Evolutionary conservation across 2,329 filamentous ascomycete genomes (phyloP).

Genomic region (Dichotomopilus funicola): DNA sequence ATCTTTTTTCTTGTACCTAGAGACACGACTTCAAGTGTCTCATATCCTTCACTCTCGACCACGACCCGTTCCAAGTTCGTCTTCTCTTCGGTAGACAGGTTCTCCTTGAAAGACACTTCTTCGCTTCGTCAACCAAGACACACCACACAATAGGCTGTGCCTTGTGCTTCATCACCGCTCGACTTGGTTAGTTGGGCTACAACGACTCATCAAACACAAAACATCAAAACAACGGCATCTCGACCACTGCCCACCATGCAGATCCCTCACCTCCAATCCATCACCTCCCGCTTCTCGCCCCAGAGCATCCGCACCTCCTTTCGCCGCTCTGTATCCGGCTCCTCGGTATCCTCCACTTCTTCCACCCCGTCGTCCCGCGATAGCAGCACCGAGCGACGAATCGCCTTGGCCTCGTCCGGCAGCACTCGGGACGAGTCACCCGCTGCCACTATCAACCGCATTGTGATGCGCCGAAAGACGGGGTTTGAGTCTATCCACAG

Average conservation of each 20-base stretch:
- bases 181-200: not conserved
- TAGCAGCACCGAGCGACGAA: constrained; percentile 37
- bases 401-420: constrained; percentile 37
- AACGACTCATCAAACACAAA: not conserved
- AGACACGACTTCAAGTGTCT: constrained; percentile 4
- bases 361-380: constrained; percentile 35
- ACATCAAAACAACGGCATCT: not conserved
- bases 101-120: not conserved
- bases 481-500: constrained; percentile 39
- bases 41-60: constrained; percentile 1
- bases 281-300: constrained; percentile 47
- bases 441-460: constrained; percentile 48
- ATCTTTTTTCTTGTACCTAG: constrained; percentile 5
- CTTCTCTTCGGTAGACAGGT: constrained; percentile 1
- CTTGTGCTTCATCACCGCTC: constrained; percentile 1
- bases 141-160: constrained; percentile 10
- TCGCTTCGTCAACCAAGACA: constrained; percentile 1
- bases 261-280: constrained; percentile 42
- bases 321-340: constrained; percentile 41
- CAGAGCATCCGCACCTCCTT: constrained; percentile 45
- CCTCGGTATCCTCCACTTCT: constrained; percentile 15
- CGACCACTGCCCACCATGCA: constrained; percentile 35
- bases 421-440: constrained; percentile 30
- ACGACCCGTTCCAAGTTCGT: not conserved
- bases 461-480: constrained; percentile 50